Conservation (phyloP, 2,329 filamentous ascomycete species). For the Chaetomium globosum region DNA sequence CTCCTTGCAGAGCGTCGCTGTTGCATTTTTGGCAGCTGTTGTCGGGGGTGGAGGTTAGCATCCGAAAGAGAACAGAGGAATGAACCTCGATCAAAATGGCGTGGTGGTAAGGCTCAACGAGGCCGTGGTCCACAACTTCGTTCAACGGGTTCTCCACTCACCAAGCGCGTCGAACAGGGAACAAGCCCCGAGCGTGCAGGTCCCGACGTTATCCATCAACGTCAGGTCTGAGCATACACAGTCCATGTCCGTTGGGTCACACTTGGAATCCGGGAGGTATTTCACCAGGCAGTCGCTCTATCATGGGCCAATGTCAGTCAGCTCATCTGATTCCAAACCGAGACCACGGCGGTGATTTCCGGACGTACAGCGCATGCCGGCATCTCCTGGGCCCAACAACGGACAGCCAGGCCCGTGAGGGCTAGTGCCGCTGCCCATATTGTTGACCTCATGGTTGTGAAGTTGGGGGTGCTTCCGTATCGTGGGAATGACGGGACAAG, state of each 20-base stretch:
- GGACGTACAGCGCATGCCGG: not conserved
- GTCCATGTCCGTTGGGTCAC: not conserved
- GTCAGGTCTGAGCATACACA: not conserved
- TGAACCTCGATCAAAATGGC: too few relatives aligned
- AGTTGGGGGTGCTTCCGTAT: not conserved
- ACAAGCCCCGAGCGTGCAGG: not conserved
- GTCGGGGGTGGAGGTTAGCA: not conserved
- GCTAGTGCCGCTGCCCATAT: not conserved
- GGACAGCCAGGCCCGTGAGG: not conserved
- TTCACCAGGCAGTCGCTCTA: not conserved
- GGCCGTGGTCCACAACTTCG: too few relatives aligned
- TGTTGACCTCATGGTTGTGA: not conserved
- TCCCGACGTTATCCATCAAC: not conserved
- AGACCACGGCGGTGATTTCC: not conserved
- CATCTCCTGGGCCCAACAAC: not conserved
- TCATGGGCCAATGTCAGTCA: not conserved
- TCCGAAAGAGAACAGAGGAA: too few relatives aligned
- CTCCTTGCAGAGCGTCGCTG: slow-evolving; percentile 12
- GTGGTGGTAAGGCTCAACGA: too few relatives aligned
- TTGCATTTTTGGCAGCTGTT: slow-evolving; percentile 10
- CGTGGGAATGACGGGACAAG: not conserved
- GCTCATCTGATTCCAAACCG: not conserved
- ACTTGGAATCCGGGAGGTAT: not conserved
- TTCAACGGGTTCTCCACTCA: not conserved
- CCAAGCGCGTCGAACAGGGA: slow-evolving; percentile 9